Base-by-base conservation (phyloP, 1,139 yeast genomes). In the Wickerhamiella infanticola region DNA sequence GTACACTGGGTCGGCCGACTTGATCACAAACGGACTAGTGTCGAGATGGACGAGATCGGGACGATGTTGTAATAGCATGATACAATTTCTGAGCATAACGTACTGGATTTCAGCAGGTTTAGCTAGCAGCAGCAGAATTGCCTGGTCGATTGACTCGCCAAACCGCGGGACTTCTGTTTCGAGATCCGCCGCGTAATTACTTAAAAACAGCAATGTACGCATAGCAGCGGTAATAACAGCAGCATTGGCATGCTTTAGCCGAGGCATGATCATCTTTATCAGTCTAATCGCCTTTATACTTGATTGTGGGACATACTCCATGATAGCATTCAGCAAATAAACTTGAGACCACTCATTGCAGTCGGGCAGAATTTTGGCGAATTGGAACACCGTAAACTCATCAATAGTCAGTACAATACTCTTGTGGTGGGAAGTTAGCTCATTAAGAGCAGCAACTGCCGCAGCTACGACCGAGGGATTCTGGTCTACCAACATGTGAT, bases 31-130 rank as follows among this genome's bases (percentile, higher is more conserved):
- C 65, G 78, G 75, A 48, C 77, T 76, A 27, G 81, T 85, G 52
- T 81, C 93, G 46, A 84, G 67, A 25, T 66, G 58, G 4, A 83
- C 65, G 48, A 84, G 66, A 24, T 74, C 71, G 23, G 79, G 79
- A 49, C 79, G 73, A 35, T 39, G 41, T 48, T 86, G 70, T 35
- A 86, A 69, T 24, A 88, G 64, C 37, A 88, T 62, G 25, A 85
- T 83, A 42, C 86, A 81, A 59, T 88, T 88, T 57, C 96, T 67
- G 50, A 88, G 67, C 0, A 82, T 83, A 45, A 86, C 67, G 59
- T 86, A 88, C 61, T 86, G 95, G 38, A 84, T 70, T 60, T 88
- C 96, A 0, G 90, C 67, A 0, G 94, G 88, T 53, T 83, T 83
- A 1, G 85, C 71, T 48, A 88, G 66, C 41, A 86, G 63, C 6